Conservation (phyloP, 2,329 filamentous ascomycete genomes). For the Ploettnerulaceae sp. region DNA sequence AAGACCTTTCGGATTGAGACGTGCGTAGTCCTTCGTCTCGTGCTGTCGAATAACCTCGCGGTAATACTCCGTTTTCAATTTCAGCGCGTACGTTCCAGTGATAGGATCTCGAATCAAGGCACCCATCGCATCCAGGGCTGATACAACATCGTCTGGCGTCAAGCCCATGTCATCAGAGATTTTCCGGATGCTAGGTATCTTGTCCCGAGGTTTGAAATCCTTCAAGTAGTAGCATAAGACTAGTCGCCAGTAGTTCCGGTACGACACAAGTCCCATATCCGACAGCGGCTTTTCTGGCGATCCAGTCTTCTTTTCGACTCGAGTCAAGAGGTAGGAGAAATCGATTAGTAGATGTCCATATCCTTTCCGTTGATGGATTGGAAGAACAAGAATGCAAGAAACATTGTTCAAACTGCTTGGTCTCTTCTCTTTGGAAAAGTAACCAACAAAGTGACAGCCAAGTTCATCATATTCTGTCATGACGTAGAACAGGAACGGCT, state of each 20-base stretch:
- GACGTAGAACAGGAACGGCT: conserved; percentile 95
- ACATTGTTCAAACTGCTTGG: conserved; percentile 95
- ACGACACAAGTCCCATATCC: conserved; percentile 96
- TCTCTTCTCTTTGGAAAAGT: conserved; percentile 98
- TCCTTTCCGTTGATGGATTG: conserved; percentile 94
- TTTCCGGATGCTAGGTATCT: conserved; percentile 53
- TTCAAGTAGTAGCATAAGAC: conserved; percentile 81
- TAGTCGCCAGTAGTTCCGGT: conserved; percentile 94
- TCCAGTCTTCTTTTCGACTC: conserved; percentile 87
- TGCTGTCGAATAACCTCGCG: conserved; percentile 83
- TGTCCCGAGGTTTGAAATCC: conserved; percentile 49
- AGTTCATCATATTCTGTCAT: conserved; percentile 90
- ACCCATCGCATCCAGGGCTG: conserved; percentile 82
- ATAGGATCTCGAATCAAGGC: conserved; percentile 85
- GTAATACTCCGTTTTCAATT: conserved; percentile 81
- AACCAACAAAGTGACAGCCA: conserved; percentile 96
- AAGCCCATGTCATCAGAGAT: conserved; percentile 90
- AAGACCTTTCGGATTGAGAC: conserved; percentile 71
- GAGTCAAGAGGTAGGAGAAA: conserved; percentile 93
- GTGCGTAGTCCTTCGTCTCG: conserved; percentile 83
- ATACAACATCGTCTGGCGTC: conserved; percentile 94
- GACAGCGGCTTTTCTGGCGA: conserved; percentile 96
- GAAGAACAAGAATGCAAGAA: conserved; percentile 91
- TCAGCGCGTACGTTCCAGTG: conserved; percentile 83
- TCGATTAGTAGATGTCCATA: conserved; percentile 97